Percentiles rank a stretch among this genome's conserved stretches.
These are phyloP conservation scores for Macrolepiota dolichaula DNA, from an alignment of 768 basidiomycete genomes.

Conservation along the genomic window DNA sequence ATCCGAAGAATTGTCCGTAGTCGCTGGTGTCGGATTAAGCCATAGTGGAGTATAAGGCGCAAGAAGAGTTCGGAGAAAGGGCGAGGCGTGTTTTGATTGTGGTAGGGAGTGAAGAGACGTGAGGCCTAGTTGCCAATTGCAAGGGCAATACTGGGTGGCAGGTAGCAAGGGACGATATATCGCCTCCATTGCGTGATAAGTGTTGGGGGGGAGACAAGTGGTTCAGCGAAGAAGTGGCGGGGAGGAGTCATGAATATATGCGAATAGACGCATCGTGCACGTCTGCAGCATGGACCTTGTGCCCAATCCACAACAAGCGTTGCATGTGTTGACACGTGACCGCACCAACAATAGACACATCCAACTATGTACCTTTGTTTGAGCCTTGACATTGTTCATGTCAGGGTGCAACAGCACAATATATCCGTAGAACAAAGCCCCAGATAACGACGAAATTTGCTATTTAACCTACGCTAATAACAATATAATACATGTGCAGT, in stretches of 20 bases:
- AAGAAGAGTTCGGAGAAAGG: constrained; percentile 2
- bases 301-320: constrained; percentile 3
- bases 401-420: too few species aligned
- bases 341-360: not conserved
- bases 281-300: constrained; percentile 5
- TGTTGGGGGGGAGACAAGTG: not conserved
- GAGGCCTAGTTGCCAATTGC: not conserved
- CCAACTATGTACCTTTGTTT: not conserved
- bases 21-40: not conserved
- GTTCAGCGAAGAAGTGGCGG: not conserved
- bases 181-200: not conserved
- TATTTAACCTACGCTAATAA: not conserved
- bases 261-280: not conserved
- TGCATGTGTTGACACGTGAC: constrained; percentile 1
- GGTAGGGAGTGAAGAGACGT: not conserved
- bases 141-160: constrained; percentile 2
- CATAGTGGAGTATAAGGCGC: constrained; percentile 5
- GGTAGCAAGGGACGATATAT: constrained; percentile 7
- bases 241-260: not conserved
- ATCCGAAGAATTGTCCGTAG: not conserved
- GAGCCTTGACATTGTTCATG: not conserved
- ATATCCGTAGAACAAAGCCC: too few species aligned
- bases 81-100: not conserved
- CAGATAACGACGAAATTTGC: too few species aligned
- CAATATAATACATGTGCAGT: not conserved